Evolutionary conservation across 805 yeast species (phyloP).

Genomic region (Dipodascopsis tothii): DNA sequence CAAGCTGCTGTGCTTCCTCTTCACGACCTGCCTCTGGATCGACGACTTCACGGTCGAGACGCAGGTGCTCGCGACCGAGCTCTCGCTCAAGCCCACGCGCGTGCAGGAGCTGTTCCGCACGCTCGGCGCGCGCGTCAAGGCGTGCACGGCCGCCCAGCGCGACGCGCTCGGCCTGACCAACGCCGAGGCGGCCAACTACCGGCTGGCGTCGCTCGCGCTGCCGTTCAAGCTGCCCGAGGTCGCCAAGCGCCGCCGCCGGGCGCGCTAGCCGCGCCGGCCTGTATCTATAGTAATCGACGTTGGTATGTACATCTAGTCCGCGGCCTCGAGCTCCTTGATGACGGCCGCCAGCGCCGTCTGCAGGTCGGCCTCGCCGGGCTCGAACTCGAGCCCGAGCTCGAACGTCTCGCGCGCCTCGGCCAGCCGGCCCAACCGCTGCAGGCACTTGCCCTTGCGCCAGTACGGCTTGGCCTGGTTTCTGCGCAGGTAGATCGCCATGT

Average conservation of each 20-base stretch:
- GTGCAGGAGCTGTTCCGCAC: constrained; percentile 55
- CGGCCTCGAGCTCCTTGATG: neutral
- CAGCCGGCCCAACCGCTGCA: constrained; percentile 24
- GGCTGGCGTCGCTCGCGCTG: constrained; percentile 74
- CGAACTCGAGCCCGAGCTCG: constrained; percentile 24
- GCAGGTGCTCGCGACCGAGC: constrained; percentile 75
- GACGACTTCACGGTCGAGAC: constrained; percentile 69
- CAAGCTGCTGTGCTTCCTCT: constrained; percentile 69
- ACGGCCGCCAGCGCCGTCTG: constrained; percentile 20
- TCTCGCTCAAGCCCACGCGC: constrained; percentile 67
- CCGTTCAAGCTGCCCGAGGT: constrained; percentile 72
- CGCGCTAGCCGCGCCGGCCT: neutral
- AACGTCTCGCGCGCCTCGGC: constrained; percentile 27
- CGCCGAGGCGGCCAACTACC: constrained; percentile 44
- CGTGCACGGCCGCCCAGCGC: constrained; percentile 43
- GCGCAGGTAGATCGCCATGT: constrained; percentile 30
- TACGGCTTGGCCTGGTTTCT: constrained; percentile 31
- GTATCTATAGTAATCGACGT: neutral
- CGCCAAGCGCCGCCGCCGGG: constrained; percentile 7
- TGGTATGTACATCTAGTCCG: neutral
- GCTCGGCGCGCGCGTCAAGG: constrained; percentile 72
- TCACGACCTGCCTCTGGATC: constrained; percentile 66
- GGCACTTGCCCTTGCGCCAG: constrained; percentile 31
- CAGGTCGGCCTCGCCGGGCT: constrained; percentile 23
- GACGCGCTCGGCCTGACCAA: constrained; percentile 32